Base-by-base conservation (phyloP, 2,329 filamentous ascomycete species). In the Rutstroemia sp. region DNA sequence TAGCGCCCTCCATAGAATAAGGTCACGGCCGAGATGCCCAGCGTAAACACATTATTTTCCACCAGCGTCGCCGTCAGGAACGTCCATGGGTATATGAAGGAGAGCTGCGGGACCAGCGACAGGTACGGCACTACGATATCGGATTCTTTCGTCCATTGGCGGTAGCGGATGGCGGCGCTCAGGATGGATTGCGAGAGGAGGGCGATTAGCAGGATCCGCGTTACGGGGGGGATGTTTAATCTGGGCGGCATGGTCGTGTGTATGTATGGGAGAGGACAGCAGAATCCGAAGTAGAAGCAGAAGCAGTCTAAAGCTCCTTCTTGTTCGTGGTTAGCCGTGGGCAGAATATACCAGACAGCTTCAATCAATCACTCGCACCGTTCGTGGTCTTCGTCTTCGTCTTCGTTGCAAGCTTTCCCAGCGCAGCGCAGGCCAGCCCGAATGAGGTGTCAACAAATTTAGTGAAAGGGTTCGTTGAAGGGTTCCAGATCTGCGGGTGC, bases 1-100 rank as follows among this genome's bases (percentile, higher is more conserved):
- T 99, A 99, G 66, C 91, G 85, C 9, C 94, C 94, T 55, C 92
- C 92, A 75, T 96, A 90, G 72, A 92, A 95, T 54, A 97, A 74
- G 1, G 92, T 92, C 45, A 86, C 76, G 27, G 80, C 85, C 49
- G 90, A 90, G 57, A 95, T 83, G 25, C 82, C 74, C 45, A 96
- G 78, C 10, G 90, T 95, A 68, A 96, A 88, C 65, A 97, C 78
- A 71, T 97, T 97, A 72, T 90, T 88, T 75, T 99, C 94, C 49
- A 96, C 90, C 56, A 96, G 80, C 0, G 91, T 89, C 2, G 91
- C 87, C 2, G 89, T 88, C 56, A 95, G 66, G 62, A 96, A 87
- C 1, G 91, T 95, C 94, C 94, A 99, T 0, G 94, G 94, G 69
- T 95, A 96, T 67, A 89, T 80, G 58, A 95, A 76, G 57, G 91